Evolutionary conservation across 257 asterid species (phyloP).

Genomic region (Solanum verrucosum): DNA sequence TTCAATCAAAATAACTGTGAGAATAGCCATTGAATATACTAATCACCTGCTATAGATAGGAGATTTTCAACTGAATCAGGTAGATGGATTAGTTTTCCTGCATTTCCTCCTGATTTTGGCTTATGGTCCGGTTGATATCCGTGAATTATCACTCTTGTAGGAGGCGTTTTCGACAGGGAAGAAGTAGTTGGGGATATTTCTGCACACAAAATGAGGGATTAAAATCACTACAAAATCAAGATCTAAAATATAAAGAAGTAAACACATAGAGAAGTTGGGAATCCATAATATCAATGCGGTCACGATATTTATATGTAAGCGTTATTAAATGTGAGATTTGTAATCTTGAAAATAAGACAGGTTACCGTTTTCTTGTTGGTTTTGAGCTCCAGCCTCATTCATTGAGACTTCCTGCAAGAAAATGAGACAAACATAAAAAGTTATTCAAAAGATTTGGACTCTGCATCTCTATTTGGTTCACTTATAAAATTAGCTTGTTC

Average conservation of each 20-base stretch:
- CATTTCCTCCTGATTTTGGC: conserved; percentile 32
- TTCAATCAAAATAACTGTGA: not conserved
- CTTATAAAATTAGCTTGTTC: not conserved
- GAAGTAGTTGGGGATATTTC: not conserved
- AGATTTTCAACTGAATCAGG: conserved; percentile 69
- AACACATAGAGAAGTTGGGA: not conserved
- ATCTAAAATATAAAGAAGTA: not conserved
- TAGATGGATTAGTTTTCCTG: conserved; percentile 74
- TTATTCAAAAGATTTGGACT: not conserved
- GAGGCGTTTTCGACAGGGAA: conserved; percentile 18
- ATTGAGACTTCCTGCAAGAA: conserved; percentile 30
- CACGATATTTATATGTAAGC: not conserved
- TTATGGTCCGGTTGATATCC: conserved; percentile 69
- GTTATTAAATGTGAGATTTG: not conserved
- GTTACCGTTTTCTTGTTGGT: conserved; percentile 36
- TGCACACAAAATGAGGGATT: conserved; percentile 25
- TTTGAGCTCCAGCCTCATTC: conserved; percentile 20
- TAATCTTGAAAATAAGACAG: not conserved
- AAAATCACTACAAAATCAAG: not conserved
- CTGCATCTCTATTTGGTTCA: not conserved
- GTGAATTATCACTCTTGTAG: conserved; percentile 65
- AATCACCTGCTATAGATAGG: conserved; percentile 56
- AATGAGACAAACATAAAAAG: not conserved
- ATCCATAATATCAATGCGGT: not conserved
- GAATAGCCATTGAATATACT: not conserved